These are phyloP conservation scores for Corymbia calophylla DNA, from an alignment of 441 rosid genomes.

Conservation along the genomic window DNA sequence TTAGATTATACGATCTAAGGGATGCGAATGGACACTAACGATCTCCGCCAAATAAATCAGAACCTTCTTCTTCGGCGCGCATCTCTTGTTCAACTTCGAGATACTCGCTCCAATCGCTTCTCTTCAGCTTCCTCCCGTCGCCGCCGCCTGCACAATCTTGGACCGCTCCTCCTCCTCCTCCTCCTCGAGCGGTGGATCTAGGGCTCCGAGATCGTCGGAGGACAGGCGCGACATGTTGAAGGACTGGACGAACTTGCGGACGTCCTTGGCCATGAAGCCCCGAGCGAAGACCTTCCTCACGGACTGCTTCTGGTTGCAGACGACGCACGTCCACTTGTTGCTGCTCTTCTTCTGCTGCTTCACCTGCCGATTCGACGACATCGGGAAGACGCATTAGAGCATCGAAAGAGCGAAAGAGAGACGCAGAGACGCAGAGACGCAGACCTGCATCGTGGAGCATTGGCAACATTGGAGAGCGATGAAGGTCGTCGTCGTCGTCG, in stretches of 20 bases:
- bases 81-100: slow-evolving; percentile 22
- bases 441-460: slow-evolving; percentile 84
- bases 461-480: slow-evolving; percentile 71
- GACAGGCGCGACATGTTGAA: slow-evolving; percentile 61
- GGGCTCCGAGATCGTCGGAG: not conserved
- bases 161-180: not conserved
- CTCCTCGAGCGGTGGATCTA: not conserved
- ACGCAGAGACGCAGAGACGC: not conserved
- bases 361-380: slow-evolving; percentile 31
- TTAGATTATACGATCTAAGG: not conserved
- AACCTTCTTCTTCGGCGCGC: slow-evolving; percentile 10
- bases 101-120: slow-evolving; percentile 60
- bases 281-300: slow-evolving; percentile 53
- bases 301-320: slow-evolving; percentile 83
- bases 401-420: not conserved
- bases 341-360: slow-evolving; percentile 78
- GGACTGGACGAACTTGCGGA: slow-evolving; percentile 66
- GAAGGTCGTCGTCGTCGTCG: slow-evolving; percentile 25
- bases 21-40: not conserved
- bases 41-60: not conserved
- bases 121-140: slow-evolving; percentile 18
- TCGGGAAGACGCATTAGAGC: not conserved
- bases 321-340: slow-evolving; percentile 74
- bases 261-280: slow-evolving; percentile 58
- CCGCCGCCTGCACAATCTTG: not conserved